Conservation (phyloP, 2,329 filamentous ascomycete species). For the Pseudogymnoascus sp. region DNA sequence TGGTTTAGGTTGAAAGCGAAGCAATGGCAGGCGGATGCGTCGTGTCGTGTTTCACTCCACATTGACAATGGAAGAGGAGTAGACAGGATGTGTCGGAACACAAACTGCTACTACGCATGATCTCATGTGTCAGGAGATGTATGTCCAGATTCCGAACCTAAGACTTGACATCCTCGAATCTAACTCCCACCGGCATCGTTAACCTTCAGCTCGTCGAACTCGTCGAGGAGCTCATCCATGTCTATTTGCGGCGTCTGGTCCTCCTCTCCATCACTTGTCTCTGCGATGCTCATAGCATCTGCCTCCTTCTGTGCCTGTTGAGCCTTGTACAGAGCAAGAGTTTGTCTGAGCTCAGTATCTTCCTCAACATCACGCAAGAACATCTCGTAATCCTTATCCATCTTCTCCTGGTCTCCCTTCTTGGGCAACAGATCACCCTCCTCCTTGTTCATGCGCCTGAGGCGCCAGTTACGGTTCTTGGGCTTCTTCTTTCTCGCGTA, state of each 20-base stretch:
- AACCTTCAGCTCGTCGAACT: slow-evolving; percentile 82
- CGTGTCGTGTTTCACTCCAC: neutral
- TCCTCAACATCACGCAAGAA: slow-evolving; percentile 97
- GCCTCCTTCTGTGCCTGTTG: slow-evolving; percentile 40
- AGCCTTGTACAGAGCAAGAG: slow-evolving; percentile 77
- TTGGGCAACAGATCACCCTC: slow-evolving; percentile 79
- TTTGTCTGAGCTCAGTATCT: slow-evolving; percentile 77
- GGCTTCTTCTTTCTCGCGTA: slow-evolving; percentile 81
- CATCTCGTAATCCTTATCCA: slow-evolving; percentile 93
- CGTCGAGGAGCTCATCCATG: slow-evolving; percentile 79
- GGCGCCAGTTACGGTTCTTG: slow-evolving; percentile 79
- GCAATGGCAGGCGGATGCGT: neutral
- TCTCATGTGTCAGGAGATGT: neutral
- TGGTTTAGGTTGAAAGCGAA: neutral
- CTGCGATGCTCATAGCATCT: slow-evolving; percentile 61
- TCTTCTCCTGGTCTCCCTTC: slow-evolving; percentile 77
- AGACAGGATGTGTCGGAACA: neutral
- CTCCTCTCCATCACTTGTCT: slow-evolving; percentile 53
- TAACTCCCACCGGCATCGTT: slow-evolving; percentile 16
- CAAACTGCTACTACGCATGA: neutral
- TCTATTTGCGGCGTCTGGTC: slow-evolving; percentile 61
- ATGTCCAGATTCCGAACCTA: neutral
- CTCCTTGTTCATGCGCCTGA: slow-evolving; percentile 88
- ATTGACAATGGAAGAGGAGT: neutral
- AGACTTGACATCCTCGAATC: neutral